A percentile compares a stretch with the other conserved stretches of the same genome.
Conservation (phyloP, 2,329 filamentous ascomycete genomes). For the Pyricularia pennisetigena region DNA sequence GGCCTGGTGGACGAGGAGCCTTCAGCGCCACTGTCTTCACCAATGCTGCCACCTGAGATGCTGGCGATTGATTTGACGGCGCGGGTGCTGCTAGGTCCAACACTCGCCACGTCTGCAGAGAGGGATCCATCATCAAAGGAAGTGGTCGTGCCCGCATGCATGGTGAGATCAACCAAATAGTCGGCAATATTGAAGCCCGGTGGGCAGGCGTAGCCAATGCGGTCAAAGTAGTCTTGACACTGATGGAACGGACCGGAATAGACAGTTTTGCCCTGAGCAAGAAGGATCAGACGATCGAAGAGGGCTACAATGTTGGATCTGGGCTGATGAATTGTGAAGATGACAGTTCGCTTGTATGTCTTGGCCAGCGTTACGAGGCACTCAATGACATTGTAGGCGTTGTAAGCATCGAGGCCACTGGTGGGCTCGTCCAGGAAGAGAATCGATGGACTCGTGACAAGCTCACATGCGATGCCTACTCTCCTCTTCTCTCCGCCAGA, state of each 20-base stretch:
- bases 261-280: conserved; percentile 82
- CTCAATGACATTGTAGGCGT: conserved; percentile 96
- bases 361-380: conserved; percentile 91
- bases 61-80: conserved; percentile 88
- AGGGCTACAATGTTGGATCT: conserved; percentile 96
- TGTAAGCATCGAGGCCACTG: conserved; percentile 90
- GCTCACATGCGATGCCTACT: conserved; percentile 93
- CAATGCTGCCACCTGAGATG: conserved; percentile 64
- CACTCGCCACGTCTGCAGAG: conserved; percentile 48
- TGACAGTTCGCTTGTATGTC: conserved; percentile 91
- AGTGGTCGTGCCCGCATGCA: conserved; percentile 70
- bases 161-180: conserved; percentile 92
- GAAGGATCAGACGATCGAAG: conserved; percentile 85
- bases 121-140: conserved; percentile 48
- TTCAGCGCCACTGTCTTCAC: conserved; percentile 54
- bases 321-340: conserved; percentile 97
- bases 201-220: conserved; percentile 84
- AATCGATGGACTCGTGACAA: conserved; percentile 95
- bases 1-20: conserved; percentile 54
- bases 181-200: conserved; percentile 98
- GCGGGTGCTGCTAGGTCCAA: conserved; percentile 76
- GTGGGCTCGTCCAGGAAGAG: conserved; percentile 96
- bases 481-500: conserved; percentile 94
- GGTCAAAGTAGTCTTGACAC: conserved; percentile 89
- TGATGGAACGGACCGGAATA: conserved; percentile 85